Conservation (phyloP, 2,329 filamentous ascomycete species). For the Capronia coronata region DNA sequence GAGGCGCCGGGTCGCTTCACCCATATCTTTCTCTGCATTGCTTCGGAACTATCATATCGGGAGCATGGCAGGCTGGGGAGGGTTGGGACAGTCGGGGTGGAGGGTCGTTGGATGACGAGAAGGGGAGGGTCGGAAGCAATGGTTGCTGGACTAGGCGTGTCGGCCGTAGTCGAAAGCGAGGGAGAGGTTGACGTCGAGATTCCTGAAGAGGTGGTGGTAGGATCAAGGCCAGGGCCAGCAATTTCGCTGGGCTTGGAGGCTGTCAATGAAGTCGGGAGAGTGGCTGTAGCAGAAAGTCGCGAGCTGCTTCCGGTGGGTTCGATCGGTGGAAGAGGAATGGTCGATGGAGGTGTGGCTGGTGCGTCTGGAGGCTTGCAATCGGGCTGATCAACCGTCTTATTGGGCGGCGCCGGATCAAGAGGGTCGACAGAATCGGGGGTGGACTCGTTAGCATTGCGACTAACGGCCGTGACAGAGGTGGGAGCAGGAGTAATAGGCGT, state of each 20-base stretch:
- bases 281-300: constrained; percentile 13
- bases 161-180: not conserved
- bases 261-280: not conserved
- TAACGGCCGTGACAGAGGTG: not conserved
- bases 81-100: constrained; percentile 16
- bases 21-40: constrained; percentile 70
- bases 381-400: not conserved
- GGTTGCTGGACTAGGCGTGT: not conserved
- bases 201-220: not conserved
- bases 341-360: constrained; percentile 8
- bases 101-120: constrained; percentile 20
- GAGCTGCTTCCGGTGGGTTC: constrained; percentile 7
- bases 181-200: not conserved
- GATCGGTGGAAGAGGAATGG: constrained; percentile 8
- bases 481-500: constrained; percentile 5
- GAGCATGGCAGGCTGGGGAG: constrained; percentile 10
- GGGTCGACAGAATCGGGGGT: not conserved
- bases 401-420: not conserved
- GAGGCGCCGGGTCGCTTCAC: constrained; percentile 81
- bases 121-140: constrained; percentile 10
- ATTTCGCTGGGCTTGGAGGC: constrained; percentile 26
- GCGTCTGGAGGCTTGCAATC: not conserved
- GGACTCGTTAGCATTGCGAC: not conserved
- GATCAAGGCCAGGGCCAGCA: constrained; percentile 26
- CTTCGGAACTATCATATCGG: constrained; percentile 32